Conservation (phyloP, 208 protist genomes). For the Jaenimonas drosophilae region DNA sequence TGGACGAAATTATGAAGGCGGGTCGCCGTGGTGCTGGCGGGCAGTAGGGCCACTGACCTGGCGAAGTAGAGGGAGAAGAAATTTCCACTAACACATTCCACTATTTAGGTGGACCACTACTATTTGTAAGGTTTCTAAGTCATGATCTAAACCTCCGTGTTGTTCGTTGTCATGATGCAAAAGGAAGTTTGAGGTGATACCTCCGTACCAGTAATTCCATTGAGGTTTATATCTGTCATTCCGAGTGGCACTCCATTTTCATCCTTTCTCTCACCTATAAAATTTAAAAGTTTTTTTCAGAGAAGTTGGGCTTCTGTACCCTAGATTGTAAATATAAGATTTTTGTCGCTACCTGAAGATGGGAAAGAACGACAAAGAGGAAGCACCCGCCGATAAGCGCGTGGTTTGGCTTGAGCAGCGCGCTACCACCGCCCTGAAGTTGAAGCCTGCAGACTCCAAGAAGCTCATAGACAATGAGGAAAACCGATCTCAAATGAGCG, state of each 20-base stretch:
- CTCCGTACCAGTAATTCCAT: too few relatives aligned
- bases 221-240: constrained; percentile 6
- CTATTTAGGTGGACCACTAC: not conserved
- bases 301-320: constrained; percentile 5
- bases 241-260: constrained; percentile 1
- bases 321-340: constrained; percentile 5
- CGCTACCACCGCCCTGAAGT: constrained; percentile 68
- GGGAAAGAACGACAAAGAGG: constrained; percentile 87
- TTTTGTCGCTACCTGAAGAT: constrained; percentile 16
- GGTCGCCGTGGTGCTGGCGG: constrained; percentile 85
- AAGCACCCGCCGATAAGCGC: constrained; percentile 85
- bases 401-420: constrained; percentile 89
- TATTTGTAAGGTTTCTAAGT: too few relatives aligned
- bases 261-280: not conserved
- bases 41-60: constrained; percentile 10
- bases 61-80: constrained; percentile 2
- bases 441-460: constrained; percentile 87
- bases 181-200: constrained; percentile 1
- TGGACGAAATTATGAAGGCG: constrained; percentile 99
- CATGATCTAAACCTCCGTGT: too few relatives aligned
- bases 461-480: constrained; percentile 90
- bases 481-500: constrained; percentile 79
- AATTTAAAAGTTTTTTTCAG: constrained; percentile 7
- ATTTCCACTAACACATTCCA: not conserved
- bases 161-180: not conserved